Conservation (phyloP, 1,139 yeast species). For the Kodamaea sp. region DNA sequence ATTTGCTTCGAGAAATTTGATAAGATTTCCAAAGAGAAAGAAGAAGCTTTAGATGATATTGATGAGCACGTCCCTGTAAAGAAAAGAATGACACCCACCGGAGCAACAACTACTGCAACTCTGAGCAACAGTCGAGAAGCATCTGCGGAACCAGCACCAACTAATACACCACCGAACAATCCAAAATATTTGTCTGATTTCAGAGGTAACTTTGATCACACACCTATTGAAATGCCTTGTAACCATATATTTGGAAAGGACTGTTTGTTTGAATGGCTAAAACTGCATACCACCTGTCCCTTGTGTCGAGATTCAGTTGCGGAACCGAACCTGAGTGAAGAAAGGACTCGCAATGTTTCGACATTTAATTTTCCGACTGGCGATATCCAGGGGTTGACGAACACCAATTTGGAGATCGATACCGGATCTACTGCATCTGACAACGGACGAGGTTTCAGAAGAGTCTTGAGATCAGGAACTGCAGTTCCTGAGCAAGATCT, state of each 20-base stretch:
- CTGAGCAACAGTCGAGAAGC: constrained; percentile 6
- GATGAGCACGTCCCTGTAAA: constrained; percentile 21
- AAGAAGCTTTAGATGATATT: constrained; percentile 11
- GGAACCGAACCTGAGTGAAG: constrained; percentile 9
- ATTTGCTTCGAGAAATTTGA: constrained; percentile 66
- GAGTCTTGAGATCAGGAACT: constrained; percentile 17
- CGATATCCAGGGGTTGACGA: constrained; percentile 2
- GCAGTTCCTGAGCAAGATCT: constrained; percentile 10
- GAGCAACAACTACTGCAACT: constrained; percentile 6
- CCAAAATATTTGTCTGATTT: constrained; percentile 27
- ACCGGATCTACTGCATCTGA: background rate
- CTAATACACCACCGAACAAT: constrained; percentile 1
- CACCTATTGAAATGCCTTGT: constrained; percentile 77
- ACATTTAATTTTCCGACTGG: constrained; percentile 8
- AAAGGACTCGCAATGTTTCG: constrained; percentile 4
- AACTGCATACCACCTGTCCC: constrained; percentile 72
- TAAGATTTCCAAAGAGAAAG: constrained; percentile 9
- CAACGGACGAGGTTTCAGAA: constrained; percentile 6
- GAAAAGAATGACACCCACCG: constrained; percentile 9
- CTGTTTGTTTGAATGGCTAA: constrained; percentile 78
- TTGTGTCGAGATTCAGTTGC: constrained; percentile 67
- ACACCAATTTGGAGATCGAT: constrained; percentile 2
- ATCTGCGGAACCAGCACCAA: background rate
- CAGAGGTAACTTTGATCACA: constrained; percentile 48
- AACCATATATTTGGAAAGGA: constrained; percentile 74